phyloP scores from a whole-genome alignment of 2,329 filamentous ascomycete species.

The Fusarium longipes region DNA sequence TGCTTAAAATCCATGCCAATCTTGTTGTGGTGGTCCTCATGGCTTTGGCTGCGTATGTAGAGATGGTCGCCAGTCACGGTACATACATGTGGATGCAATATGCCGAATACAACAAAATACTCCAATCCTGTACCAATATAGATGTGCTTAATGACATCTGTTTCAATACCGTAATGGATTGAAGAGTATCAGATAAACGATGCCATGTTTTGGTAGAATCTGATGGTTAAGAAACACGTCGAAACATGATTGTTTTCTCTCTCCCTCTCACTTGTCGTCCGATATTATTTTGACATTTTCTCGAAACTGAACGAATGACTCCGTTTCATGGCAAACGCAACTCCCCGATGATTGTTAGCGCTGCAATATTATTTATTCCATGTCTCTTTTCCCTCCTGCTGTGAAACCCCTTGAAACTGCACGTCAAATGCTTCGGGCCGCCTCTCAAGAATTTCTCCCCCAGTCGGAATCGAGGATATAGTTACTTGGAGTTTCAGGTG shows the following conservation, averaged over 20 bases:
- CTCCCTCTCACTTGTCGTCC: slow-evolving; percentile 1
- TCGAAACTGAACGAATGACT: not conserved
- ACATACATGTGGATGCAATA: not conserved
- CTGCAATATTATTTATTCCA: not conserved
- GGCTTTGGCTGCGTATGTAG: too few relatives aligned
- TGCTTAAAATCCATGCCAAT: slow-evolving; percentile 13
- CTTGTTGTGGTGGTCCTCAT: not conserved
- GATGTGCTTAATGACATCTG: not conserved
- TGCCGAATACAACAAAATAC: not conserved
- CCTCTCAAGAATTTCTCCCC: slow-evolving; percentile 23
- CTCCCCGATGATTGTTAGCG: not conserved
- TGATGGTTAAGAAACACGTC: slow-evolving; percentile 13
- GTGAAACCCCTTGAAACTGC: slow-evolving; percentile 25
- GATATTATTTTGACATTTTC: not conserved
- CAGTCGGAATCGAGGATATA: slow-evolving; percentile 24
- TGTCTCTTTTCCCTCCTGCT: not conserved
- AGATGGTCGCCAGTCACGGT: not conserved
- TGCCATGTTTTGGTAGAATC: slow-evolving; percentile 6
- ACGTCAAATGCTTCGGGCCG: not conserved
- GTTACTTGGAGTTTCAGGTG: slow-evolving; percentile 35
- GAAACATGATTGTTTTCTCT: slow-evolving; percentile 25
- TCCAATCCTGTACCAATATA: not conserved
- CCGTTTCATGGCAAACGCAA: slow-evolving; percentile 20
- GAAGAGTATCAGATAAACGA: not conserved
- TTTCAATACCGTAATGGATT: not conserved